Conservation (phyloP, 441 rosid species). For the Flueggea neowawraea region DNA sequence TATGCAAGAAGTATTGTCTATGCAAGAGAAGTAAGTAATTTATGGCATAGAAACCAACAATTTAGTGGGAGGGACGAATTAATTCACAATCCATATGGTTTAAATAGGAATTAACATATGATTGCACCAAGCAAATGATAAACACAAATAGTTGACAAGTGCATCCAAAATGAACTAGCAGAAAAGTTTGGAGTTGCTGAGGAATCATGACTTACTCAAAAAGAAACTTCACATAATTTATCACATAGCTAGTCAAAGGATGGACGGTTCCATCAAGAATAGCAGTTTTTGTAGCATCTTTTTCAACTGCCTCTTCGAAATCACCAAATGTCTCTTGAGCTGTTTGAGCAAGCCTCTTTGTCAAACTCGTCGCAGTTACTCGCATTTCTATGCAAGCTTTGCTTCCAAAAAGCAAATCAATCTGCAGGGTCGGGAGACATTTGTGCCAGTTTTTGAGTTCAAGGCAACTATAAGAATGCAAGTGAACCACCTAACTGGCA, state of each 20-base stretch:
- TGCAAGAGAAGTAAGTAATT: no score
- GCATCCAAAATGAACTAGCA: not conserved
- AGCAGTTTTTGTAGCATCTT: constrained; percentile 92
- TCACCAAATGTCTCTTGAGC: constrained; percentile 93
- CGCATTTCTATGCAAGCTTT: constrained; percentile 76
- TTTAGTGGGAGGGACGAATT: no score
- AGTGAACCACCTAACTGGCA: not conserved
- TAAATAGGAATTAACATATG: no score
- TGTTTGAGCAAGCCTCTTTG: constrained; percentile 83
- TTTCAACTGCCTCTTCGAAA: constrained; percentile 98
- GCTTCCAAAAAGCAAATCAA: constrained; percentile 58
- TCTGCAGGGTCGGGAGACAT: constrained; percentile 26
- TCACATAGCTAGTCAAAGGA: constrained; percentile 97
- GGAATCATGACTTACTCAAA: constrained; percentile 63
- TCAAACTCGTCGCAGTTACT: constrained; percentile 61
- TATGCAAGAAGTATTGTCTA: no score
- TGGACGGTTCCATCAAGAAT: constrained; percentile 98
- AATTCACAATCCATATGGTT: no score
- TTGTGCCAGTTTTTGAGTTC: no score
- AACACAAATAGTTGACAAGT: no score
- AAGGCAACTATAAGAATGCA: not conserved
- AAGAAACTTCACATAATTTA: constrained; percentile 90
- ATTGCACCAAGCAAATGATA: no score
- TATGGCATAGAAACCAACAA: no score
- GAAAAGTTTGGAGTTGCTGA: constrained; percentile 1